Conservation (phyloP, 768 basidiomycete species). For the Pleurotus eryngii region DNA sequence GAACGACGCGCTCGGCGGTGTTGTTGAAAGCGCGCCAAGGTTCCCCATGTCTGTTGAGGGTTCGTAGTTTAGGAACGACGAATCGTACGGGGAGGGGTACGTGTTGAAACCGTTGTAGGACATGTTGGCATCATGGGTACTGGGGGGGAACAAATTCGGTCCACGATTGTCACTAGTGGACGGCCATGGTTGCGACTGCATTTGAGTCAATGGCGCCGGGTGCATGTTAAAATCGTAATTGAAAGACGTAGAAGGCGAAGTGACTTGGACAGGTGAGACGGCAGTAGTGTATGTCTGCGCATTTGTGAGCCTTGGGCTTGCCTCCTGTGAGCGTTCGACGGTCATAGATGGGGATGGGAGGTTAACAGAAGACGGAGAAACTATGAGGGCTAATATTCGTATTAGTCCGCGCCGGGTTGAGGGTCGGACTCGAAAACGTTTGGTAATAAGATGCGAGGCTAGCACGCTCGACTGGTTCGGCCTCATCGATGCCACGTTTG, state of each 20-base stretch:
- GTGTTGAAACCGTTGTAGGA: conserved; percentile 45
- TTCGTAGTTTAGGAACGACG: conserved; percentile 36
- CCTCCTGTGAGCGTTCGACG: conserved; percentile 48
- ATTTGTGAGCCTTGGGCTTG: conserved; percentile 50
- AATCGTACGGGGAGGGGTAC: conserved; percentile 38
- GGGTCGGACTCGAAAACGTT: conserved; percentile 53
- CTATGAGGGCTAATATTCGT: conserved; percentile 58
- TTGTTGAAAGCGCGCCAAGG: conserved; percentile 46
- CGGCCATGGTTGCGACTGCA: conserved; percentile 24
- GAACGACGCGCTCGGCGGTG: conserved; percentile 63
- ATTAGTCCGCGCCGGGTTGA: conserved; percentile 31
- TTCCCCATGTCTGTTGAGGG: conserved; percentile 34
- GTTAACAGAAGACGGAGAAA: conserved; percentile 73
- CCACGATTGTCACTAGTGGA: conserved; percentile 28
- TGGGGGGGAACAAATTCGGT: conserved; percentile 42
- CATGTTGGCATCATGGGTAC: conserved; percentile 34
- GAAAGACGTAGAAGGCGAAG: conserved; percentile 54
- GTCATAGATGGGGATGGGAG: conserved; percentile 68
- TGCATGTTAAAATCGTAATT: conserved; percentile 53
- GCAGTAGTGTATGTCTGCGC: conserved; percentile 43
- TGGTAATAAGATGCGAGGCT: conserved; percentile 44
- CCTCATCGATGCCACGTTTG: conserved; percentile 68
- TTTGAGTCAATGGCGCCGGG: conserved; percentile 12
- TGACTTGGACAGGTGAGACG: conserved; percentile 48
- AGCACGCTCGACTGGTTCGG: conserved; percentile 45